Evolutionary conservation across 2,329 filamentous ascomycete species (phyloP).

Genomic region (Phaeomoniella chlamydospora): DNA sequence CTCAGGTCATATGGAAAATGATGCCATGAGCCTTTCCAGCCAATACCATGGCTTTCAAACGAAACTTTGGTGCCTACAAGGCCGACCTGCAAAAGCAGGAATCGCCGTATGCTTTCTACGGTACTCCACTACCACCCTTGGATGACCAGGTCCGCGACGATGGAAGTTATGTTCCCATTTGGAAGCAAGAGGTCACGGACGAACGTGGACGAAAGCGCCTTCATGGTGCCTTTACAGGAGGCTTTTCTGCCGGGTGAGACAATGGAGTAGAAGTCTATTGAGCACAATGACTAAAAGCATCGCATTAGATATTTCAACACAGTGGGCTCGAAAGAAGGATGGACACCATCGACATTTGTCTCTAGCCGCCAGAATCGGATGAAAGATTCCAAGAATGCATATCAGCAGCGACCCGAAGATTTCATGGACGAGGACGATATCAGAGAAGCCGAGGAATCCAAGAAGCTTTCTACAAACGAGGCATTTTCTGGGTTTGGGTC

Average conservation of each 20-base stretch:
- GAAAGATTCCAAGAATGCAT: constrained; percentile 40
- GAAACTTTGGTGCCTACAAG: constrained; percentile 65
- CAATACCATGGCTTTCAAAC: constrained; percentile 74
- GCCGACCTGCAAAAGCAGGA: constrained; percentile 52
- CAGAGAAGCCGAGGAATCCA: constrained; percentile 67
- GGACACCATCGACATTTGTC: constrained; percentile 82
- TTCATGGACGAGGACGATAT: constrained; percentile 98
- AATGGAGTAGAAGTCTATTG: constrained; percentile 15
- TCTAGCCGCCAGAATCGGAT: constrained; percentile 72
- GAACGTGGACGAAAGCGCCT: constrained; percentile 80
- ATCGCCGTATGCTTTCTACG: constrained; percentile 65
- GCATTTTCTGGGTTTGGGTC: constrained; percentile 65
- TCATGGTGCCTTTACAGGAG: constrained; percentile 92
- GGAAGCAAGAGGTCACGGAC: constrained; percentile 96
- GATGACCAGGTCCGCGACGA: constrained; percentile 71
- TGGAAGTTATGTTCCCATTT: constrained; percentile 84
- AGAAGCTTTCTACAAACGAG: constrained; percentile 56
- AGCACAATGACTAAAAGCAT: constrained; percentile 18
- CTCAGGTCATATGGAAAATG: no score
- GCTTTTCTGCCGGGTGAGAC: constrained; percentile 84
- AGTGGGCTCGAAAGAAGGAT: constrained; percentile 95
- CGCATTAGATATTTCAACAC: constrained; percentile 79
- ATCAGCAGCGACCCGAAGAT: constrained; percentile 59
- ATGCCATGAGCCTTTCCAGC: no score
- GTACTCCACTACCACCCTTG: constrained; percentile 67